Evolutionary conservation across 257 asterid species (phyloP), one percentile per base, ranked within the genome.

Genomic region (Solanum infundibuliforme): DNA sequence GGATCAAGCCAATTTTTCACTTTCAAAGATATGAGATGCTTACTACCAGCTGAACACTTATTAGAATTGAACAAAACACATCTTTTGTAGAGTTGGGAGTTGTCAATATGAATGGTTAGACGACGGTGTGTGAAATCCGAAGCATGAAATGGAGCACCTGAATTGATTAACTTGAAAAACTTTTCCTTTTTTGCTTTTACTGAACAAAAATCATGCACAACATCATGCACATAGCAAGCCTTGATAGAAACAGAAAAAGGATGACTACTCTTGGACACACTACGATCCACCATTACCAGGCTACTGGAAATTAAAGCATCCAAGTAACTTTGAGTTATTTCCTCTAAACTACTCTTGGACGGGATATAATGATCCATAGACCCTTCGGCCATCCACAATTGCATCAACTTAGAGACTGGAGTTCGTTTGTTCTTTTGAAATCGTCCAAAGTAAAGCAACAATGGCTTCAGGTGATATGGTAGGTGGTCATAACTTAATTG

Each of bases 131-230:
- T 1, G 34, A 41, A 29, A 41, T 21, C 7, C 4, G 7, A 38
- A 38, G 18, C 9, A 79, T 41, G 32, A 41, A 41, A 14, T 41
- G 84, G 35, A 41, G 35, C n/a, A 41, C 58, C 58, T 31, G 36
- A 1, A 23, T 34, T 58, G 16, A 71, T 32, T 39, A 65, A 38
- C 41, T 20, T 32, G 31, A 66, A n/a, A 12, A 27, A 31, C 2
- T 3, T 85, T 58, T 43, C 79, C 75, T 86, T 88, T 73, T 85
- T 86, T 35, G 52, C 85, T 81, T 66, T 90, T 76, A 85, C 48
- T 83, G 79, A 41, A 76, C 89, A 85, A 32, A 87, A 60, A 5
- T 86, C 85, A 8, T 85, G 92, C 34, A 86, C 76, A 32, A 87
- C 43, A 5, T 86, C 85, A 8, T 85, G 92, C 34, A 86, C 76